Percentiles rank a stretch among this genome's conserved stretches.
Conservation (phyloP, 2,329 filamentous ascomycete species). For the Aspergillus fructus region DNA sequence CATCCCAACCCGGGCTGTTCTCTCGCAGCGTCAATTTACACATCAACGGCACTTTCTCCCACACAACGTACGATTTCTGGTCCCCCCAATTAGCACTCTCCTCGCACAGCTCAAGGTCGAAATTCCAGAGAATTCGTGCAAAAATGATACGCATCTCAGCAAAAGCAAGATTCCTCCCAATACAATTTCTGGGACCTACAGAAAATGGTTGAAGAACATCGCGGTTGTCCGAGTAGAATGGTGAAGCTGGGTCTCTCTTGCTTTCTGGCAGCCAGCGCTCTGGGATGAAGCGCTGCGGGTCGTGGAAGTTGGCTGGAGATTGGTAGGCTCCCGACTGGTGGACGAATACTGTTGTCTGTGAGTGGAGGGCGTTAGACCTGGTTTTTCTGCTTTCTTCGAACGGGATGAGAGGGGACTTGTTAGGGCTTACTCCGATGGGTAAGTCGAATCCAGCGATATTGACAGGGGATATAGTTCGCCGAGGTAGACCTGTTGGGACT, state of each 20-base stretch:
- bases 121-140: neutral
- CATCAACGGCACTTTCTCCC: neutral
- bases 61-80: neutral
- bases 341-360: constrained; percentile 25
- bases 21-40: neutral
- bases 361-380: neutral
- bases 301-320: constrained; percentile 22
- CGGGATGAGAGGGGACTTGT: neutral
- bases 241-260: neutral
- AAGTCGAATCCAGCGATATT: constrained; percentile 34
- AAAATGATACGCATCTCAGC: neutral
- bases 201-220: neutral
- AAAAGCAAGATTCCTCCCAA: neutral
- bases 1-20: neutral
- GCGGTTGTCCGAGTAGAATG: neutral
- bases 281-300: constrained; percentile 25
- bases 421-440: neutral
- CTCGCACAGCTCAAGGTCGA: neutral
- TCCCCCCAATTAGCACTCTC: neutral
- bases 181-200: neutral
- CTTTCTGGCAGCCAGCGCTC: constrained; percentile 28
- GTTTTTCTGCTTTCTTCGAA: neutral
- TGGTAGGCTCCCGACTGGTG: constrained; percentile 24
- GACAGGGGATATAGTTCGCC: constrained; percentile 31
- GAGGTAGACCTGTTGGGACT: constrained; percentile 41